Conservation (phyloP, 139 green algal genomes). For the Penium margaritaceum region DNA sequence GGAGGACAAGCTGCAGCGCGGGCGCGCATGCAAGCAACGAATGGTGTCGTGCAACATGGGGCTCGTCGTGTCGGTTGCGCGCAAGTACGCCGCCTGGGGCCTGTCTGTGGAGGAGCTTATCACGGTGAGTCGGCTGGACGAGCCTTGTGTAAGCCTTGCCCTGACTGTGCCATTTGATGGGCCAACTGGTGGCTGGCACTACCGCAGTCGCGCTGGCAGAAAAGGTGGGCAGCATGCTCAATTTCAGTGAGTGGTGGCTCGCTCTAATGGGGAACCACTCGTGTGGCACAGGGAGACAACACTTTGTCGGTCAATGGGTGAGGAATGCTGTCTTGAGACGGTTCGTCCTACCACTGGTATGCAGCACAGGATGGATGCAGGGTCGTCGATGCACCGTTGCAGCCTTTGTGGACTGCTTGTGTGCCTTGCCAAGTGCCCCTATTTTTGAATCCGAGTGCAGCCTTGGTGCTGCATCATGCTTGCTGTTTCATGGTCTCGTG, state of each 20-base stretch:
- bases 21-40: slow-evolving; percentile 60
- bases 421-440: background rate
- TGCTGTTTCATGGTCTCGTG: too few relatives aligned
- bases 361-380: background rate
- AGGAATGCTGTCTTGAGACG: too few relatives aligned
- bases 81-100: slow-evolving; percentile 66
- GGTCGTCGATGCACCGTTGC: background rate
- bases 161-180: background rate
- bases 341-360: too few relatives aligned
- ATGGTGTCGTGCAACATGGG: slow-evolving; percentile 89
- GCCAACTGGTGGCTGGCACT: background rate
- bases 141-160: background rate
- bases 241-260: too few relatives aligned
- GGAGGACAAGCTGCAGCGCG: slow-evolving; percentile 43
- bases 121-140: slow-evolving; percentile 40
- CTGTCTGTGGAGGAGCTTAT: slow-evolving; percentile 63
- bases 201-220: too few relatives aligned
- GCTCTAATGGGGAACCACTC: too few relatives aligned
- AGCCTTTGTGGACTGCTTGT: background rate
- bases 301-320: background rate
- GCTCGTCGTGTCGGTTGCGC: slow-evolving; percentile 82
- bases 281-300: background rate
- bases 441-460: too few relatives aligned
- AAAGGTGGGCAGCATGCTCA: too few relatives aligned
- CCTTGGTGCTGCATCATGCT: too few relatives aligned